Conservation (phyloP, 2,329 filamentous ascomycete genomes). For the Cladorrhinum sp. region DNA sequence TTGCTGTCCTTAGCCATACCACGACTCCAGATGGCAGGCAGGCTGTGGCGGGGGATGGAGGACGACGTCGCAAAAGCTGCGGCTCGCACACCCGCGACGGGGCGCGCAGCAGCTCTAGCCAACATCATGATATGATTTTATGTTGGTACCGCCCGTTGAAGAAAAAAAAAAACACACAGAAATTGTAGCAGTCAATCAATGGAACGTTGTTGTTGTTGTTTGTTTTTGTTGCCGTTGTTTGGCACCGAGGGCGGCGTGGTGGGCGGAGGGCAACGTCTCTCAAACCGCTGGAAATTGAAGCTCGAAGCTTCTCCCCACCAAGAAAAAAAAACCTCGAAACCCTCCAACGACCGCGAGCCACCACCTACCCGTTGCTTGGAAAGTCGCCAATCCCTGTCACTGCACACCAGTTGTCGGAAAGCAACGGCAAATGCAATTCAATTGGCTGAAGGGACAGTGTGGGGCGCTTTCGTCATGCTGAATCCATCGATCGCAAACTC, state of each 20-base stretch:
- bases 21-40: slow-evolving; percentile 40
- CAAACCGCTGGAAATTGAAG: background rate
- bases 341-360: background rate
- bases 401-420: background rate
- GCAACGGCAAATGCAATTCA: no score
- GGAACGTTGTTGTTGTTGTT: background rate
- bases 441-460: background rate
- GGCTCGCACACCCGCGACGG: slow-evolving; percentile 31
- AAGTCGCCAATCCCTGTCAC: background rate
- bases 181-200: no score
- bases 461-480: slow-evolving; percentile 18
- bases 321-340: slow-evolving; percentile 6
- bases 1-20: slow-evolving; percentile 43
- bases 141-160: background rate
- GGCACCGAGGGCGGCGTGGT: no score
- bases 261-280: no score
- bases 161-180: background rate
- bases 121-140: slow-evolving; percentile 34
- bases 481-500: background rate
- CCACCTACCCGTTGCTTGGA: no score
- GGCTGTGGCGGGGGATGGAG: slow-evolving; percentile 32
- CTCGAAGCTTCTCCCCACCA: background rate
- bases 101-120: slow-evolving; percentile 38
- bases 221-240: no score
- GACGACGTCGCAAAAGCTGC: slow-evolving; percentile 32